Base-by-base conservation (phyloP, 805 yeast species). In the Starmerella bacillaris region DNA sequence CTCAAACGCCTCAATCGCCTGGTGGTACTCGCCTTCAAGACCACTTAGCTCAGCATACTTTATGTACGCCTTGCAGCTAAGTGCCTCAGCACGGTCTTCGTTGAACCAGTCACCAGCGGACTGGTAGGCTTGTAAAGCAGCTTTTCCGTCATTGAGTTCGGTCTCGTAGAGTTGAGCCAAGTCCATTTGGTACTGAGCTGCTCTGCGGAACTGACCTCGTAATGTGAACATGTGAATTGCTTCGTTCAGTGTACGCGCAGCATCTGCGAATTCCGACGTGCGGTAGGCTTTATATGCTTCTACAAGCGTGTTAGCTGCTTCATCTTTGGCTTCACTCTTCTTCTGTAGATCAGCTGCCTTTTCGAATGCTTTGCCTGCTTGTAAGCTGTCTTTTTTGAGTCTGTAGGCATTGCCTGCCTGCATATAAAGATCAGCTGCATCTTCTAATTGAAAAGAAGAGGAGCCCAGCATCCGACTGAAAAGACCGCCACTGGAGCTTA, bases 41-140 rank as follows among this genome's bases (percentile, higher is more conserved):
- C 94, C 92, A 36, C 74, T 67, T 46, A 89, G 63, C 52, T 89
- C 95, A 2, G 96, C 96, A 43, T 83, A 77, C 55, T 82, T 82
- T 44, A 86, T 60, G 45, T 68, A 78, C 18, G 92, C 84, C 60
- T 89, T 89, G 58, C 74, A 83, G 18, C 93, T 71, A 37, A 86
- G 54, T 6, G 95, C 92, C 43, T 76, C 77, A 0, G 96, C 95
- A 39, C 82, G 84, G 57, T 89, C 99, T 42, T 86, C 80, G 37
- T 72, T 68, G 53, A 77, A 84, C 84, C 94, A 89, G 51, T 89
- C 96, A 27, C 94, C 94, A 8, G 98, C 94, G 48, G 76, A 78
- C 51, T 83, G 92, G 53, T 77, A 86, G 20, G 83, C 70, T 36
- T 64, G 64, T 35, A 76, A 66, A 4, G 98, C 95, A 45, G 68